Base-by-base conservation (phyloP, 2,329 filamentous ascomycete genomes). In the Ophioceras dolichostomum region DNA sequence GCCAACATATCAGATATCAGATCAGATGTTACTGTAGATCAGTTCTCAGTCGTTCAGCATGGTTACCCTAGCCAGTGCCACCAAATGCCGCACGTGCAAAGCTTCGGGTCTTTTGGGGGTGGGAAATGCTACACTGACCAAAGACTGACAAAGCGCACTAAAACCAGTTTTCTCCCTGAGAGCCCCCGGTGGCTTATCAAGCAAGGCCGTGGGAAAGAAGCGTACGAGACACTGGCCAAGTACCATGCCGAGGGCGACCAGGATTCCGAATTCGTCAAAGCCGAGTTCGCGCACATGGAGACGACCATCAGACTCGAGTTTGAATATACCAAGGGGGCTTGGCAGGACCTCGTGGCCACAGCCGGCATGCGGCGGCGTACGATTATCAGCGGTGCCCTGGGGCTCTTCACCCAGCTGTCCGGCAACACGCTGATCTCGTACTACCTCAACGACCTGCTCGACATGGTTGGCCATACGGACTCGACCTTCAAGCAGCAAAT, bases 231-330 rank as follows among this genome's bases (percentile, higher is more conserved):
- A 24, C 45, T 54, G 18, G 37, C 52, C 44, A 43, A 43, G 42
- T 52, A 52, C 43, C 51, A 67, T 43, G 68, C 68, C 14, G 70
- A 73, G 45, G 70, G 67, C 3, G 60, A 73, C 58, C 44, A 58
- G 6, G 51, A 61, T 24, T 72, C 67, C 1, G 54, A 64, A 10
- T 62, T 76, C 10, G 70, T 77, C 19, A 61, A 65, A 36, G 71
- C 70, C 8, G 76, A 80, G 47, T 69, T 77, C 47, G 64, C 64
- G 1, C 71, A 79, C 50, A 79, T 80, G 44, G 58, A 67, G 42
- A 60, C 64, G 3, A 71, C 72, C 3, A 66, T 75, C 45, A 61
- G 65, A 39, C 48, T 72, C 10, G 70, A 75, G 47, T 49, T 67
- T 26, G 68, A 77, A 42, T 54, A 63, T 32, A 65, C 69, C 20